Conservation (phyloP, 768 basidiomycete species). For the Phaffia australis region DNA sequence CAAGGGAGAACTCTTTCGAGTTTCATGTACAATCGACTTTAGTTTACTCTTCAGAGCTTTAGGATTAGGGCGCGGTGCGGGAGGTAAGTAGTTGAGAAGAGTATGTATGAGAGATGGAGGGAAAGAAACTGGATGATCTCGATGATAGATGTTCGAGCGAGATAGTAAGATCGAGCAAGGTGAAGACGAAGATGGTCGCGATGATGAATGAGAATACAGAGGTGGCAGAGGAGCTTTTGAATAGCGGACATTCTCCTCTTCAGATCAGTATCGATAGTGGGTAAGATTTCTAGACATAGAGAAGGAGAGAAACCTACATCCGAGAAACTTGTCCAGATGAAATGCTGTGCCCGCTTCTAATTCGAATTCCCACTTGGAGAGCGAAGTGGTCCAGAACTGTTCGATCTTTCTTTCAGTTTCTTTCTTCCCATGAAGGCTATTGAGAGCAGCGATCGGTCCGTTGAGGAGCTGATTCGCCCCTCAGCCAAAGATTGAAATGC, state of each 20-base stretch:
- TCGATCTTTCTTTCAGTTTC: too few species aligned
- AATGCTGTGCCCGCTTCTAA: slow-evolving; percentile 5
- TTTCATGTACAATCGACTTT: background rate
- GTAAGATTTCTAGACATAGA: background rate
- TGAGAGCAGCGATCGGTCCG: too few species aligned
- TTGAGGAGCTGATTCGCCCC: too few species aligned
- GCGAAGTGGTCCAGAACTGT: too few species aligned
- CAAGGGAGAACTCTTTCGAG: background rate
- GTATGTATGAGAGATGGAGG: slow-evolving; percentile 5
- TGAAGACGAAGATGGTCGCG: background rate
- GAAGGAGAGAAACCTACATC: slow-evolving; percentile 3
- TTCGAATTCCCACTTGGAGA: slow-evolving; percentile 4
- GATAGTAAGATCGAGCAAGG: slow-evolving; percentile 11
- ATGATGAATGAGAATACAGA: background rate
- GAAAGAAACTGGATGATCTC: background rate
- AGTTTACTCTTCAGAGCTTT: background rate
- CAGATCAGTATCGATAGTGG: too few species aligned
- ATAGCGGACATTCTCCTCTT: too few species aligned
- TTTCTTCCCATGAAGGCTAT: too few species aligned
- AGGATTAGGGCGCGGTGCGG: background rate
- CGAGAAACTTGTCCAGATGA: background rate
- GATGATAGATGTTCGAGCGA: background rate
- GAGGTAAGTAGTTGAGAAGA: slow-evolving; percentile 5
- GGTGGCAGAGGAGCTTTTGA: background rate
- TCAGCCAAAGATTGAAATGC: too few species aligned